Evolutionary conservation across 1,139 yeast genomes (phyloP).

Genomic region (Yamadazyma blattariae): DNA sequence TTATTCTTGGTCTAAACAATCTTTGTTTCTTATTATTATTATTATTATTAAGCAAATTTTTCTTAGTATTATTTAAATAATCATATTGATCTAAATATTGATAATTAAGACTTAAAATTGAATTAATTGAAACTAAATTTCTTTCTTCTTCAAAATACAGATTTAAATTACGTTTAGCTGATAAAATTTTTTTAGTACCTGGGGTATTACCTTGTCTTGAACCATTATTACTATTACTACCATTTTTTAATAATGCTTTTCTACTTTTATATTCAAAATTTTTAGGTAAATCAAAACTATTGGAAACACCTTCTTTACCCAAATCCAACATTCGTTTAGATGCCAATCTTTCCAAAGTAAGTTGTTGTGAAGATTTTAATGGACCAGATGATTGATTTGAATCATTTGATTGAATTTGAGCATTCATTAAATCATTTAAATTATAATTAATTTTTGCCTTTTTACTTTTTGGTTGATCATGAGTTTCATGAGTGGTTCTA

Average conservation of each 20-base stretch:
- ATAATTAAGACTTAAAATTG: slow-evolving; percentile 39
- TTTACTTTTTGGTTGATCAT: slow-evolving; percentile 20
- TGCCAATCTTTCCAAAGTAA: slow-evolving; percentile 40
- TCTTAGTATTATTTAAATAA: slow-evolving; percentile 12
- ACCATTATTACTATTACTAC: slow-evolving; percentile 15
- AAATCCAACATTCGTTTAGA: slow-evolving; percentile 37
- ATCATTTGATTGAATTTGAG: slow-evolving; percentile 39
- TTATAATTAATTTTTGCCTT: slow-evolving; percentile 47
- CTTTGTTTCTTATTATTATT: slow-evolving; percentile 14
- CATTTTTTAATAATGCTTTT: no score
- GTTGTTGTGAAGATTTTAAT: slow-evolving; percentile 41
- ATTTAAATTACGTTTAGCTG: slow-evolving; percentile 45
- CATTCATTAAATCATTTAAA: slow-evolving; percentile 43
- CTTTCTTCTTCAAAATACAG: slow-evolving; percentile 49
- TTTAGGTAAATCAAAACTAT: slow-evolving; percentile 41
- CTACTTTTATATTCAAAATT: slow-evolving; percentile 37
- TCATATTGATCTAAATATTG: slow-evolving; percentile 40
- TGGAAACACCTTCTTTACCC: slow-evolving; percentile 28
- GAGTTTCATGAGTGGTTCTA: slow-evolving; percentile 16
- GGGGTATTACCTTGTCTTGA: slow-evolving; percentile 45
- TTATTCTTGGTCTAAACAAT: slow-evolving; percentile 32
- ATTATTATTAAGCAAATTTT: no score
- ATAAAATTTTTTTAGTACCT: slow-evolving; percentile 41
- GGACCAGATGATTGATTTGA: slow-evolving; percentile 28
- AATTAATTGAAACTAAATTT: slow-evolving; percentile 40